phyloP scores from a whole-genome alignment of 306 rosid genomes.

The Psophocarpus tetragonolobus region DNA sequence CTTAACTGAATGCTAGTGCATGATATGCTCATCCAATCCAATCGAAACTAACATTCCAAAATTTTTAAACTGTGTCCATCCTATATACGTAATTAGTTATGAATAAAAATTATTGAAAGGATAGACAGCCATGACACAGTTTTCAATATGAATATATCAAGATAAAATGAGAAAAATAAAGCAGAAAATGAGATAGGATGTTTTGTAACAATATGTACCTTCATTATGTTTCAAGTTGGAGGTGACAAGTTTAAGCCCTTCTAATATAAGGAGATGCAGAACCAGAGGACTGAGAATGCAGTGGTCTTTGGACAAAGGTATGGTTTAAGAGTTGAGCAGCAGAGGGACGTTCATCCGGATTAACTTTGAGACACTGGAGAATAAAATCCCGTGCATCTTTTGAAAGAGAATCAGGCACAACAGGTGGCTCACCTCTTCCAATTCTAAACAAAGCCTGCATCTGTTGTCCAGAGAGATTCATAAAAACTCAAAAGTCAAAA shows the following conservation, averaged over 20 bases:
- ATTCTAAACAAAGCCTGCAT: slow-evolving; percentile 81
- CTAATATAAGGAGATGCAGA: slow-evolving; percentile 64
- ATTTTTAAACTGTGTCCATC: slow-evolving; percentile 8
- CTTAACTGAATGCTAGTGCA: not conserved
- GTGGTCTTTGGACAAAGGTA: slow-evolving; percentile 67
- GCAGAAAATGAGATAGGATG: slow-evolving; percentile 10
- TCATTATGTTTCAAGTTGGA: slow-evolving; percentile 29
- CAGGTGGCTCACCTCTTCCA: slow-evolving; percentile 81
- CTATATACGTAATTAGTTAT: not conserved
- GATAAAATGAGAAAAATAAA: not conserved
- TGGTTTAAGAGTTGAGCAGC: slow-evolving; percentile 69
- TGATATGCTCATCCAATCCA: not conserved
- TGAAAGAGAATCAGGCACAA: slow-evolving; percentile 71
- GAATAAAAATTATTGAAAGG: not conserved
- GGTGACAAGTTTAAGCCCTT: slow-evolving; percentile 41
- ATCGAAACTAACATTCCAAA: slow-evolving; percentile 17
- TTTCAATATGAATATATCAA: not conserved
- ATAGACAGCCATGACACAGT: slow-evolving; percentile 1
- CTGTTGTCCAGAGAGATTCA: slow-evolving; percentile 46
- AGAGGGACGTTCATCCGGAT: slow-evolving; percentile 66
- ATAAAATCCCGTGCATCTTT: slow-evolving; percentile 74
- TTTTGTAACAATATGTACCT: slow-evolving; percentile 44
- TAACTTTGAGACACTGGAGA: slow-evolving; percentile 65
- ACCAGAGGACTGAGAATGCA: slow-evolving; percentile 53
- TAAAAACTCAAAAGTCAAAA: slow-evolving; percentile 33